phyloP scores from a whole-genome alignment of 2,329 filamentous ascomycete genomes.

The Sporothrix variecibatus region DNA sequence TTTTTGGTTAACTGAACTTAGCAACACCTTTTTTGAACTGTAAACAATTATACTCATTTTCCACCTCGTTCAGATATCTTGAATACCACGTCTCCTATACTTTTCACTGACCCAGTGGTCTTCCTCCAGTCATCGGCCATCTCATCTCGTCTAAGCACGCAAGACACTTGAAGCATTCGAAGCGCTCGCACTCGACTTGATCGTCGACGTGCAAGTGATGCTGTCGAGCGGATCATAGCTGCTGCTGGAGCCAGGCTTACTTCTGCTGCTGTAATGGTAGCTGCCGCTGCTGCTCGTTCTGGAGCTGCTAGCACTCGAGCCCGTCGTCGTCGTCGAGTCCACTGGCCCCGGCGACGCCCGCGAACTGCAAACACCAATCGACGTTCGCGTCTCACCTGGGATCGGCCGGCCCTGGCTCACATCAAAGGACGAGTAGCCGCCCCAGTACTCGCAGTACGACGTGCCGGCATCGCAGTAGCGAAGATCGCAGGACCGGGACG shows the following conservation, averaged over 20 bases:
- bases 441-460: constrained; percentile 33
- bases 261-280: background rate
- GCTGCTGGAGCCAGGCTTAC: background rate
- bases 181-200: background rate
- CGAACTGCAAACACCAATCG: constrained; percentile 25
- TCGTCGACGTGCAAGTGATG: constrained; percentile 3
- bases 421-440: constrained; percentile 31
- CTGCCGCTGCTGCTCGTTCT: background rate
- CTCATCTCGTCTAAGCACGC: background rate
- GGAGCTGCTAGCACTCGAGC: background rate
- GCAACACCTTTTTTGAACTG: background rate
- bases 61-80: background rate
- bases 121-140: background rate
- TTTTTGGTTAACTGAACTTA: background rate
- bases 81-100: background rate
- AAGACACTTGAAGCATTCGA: background rate
- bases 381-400: constrained; percentile 31
- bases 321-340: background rate
- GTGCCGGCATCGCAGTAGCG: constrained; percentile 30
- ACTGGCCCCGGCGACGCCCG: background rate
- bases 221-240: background rate
- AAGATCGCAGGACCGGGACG: constrained; percentile 27
- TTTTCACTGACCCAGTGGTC: background rate
- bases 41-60: background rate
- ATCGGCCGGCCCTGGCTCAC: constrained; percentile 24